A percentile compares a stretch with the other conserved stretches of the same genome.
Evolutionary conservation across 768 basidiomycete genomes (phyloP).

Genomic region (Tubosaeta sp.): DNA sequence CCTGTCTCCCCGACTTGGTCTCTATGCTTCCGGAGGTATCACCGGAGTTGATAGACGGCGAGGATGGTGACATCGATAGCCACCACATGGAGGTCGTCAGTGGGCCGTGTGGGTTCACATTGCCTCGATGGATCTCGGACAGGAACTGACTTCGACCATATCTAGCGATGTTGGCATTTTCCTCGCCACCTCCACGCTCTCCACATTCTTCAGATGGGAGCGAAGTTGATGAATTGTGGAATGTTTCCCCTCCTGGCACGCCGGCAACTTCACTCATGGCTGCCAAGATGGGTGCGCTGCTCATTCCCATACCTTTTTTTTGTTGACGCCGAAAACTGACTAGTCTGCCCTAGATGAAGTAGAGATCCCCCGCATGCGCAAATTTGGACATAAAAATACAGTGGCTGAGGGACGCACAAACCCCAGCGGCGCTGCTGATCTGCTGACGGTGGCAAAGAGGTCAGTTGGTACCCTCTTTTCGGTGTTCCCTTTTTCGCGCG

Average conservation of each 20-base stretch:
- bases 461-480: conserved; percentile 15
- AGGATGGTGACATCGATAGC: conserved; percentile 41
- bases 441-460: conserved; percentile 18
- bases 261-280: conserved; percentile 37
- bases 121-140: neutral
- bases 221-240: conserved; percentile 50
- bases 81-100: conserved; percentile 56
- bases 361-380: conserved; percentile 49
- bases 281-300: conserved; percentile 47
- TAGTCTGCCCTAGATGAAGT: conserved; percentile 39
- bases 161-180: conserved; percentile 35
- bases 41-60: conserved; percentile 31
- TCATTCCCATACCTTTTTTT: neutral
- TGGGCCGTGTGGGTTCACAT: conserved; percentile 55
- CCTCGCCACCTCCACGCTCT: conserved; percentile 38
- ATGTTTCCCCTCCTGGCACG: conserved; percentile 45
- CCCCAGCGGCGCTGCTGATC: conserved; percentile 1
- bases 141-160: conserved; percentile 5
- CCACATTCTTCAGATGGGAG: conserved; percentile 36
- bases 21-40: conserved; percentile 21
- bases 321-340: conserved; percentile 3
- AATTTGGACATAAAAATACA: conserved; percentile 36
- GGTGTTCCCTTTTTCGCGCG: conserved; percentile 16
- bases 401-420: conserved; percentile 3
- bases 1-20: conserved; percentile 25